These are phyloP conservation scores for Populus euphratica DNA, from an alignment of 345 rosid genomes.

Conservation along the genomic window DNA sequence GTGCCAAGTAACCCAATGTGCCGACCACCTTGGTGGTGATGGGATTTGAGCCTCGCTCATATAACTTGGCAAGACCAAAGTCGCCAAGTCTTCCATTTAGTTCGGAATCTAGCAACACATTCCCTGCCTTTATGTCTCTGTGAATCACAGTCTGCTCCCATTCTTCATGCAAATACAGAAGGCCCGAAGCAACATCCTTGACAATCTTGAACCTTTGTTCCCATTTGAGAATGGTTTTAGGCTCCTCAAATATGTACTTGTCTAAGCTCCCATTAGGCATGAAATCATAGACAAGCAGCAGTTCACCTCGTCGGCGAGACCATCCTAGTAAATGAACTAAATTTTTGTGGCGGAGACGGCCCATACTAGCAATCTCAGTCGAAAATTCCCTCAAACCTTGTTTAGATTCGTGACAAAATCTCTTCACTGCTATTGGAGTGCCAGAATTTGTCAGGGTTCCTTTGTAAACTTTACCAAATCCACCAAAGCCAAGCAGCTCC, in stretches of 20 bases:
- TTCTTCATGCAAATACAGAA: slow-evolving; percentile 82
- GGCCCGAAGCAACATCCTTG: slow-evolving; percentile 80
- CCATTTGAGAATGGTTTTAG: slow-evolving; percentile 60
- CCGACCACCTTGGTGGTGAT: not conserved
- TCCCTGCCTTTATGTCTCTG: slow-evolving; percentile 85
- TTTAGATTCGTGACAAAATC: slow-evolving; percentile 61
- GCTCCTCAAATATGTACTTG: slow-evolving; percentile 64
- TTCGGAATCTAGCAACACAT: slow-evolving; percentile 57
- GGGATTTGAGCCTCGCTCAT: not conserved
- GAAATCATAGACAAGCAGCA: slow-evolving; percentile 75
- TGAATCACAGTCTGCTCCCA: slow-evolving; percentile 93
- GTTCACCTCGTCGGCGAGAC: slow-evolving; percentile 59
- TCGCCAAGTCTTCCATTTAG: slow-evolving; percentile 13
- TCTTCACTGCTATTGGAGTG: slow-evolving; percentile 60
- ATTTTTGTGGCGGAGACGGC: slow-evolving; percentile 84
- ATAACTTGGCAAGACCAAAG: not conserved
- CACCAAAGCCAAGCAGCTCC: slow-evolving; percentile 36
- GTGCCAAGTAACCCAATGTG: not conserved
- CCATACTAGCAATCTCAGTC: slow-evolving; percentile 81
- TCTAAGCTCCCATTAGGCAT: slow-evolving; percentile 95
- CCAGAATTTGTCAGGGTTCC: slow-evolving; percentile 47
- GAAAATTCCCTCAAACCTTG: slow-evolving; percentile 73
- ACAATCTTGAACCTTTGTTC: slow-evolving; percentile 68
- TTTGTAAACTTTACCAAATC: slow-evolving; percentile 71
- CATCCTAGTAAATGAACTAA: slow-evolving; percentile 82